Base-by-base conservation (phyloP, 176 grass and related monocot species). In the Puya raimondii region DNA sequence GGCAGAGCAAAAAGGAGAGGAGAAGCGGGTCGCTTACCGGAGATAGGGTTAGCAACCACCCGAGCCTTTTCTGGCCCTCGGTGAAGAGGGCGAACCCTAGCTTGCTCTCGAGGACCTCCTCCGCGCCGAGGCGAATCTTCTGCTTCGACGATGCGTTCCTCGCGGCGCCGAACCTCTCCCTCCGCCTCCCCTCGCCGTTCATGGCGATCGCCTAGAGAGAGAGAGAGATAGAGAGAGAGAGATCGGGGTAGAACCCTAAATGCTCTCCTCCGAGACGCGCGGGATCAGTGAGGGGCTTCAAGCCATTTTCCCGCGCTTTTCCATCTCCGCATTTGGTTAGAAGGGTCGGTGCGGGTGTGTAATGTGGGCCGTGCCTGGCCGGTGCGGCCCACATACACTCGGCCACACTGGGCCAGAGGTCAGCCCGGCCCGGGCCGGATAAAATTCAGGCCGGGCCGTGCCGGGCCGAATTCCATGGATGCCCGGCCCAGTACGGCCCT, bases 41-140 rank as follows among this genome's bases (percentile, higher is more conserved):
- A 21, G 93, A 73, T 65, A 92, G 91, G 42, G 86, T 97, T 61
- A 97, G 86, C 70, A 97, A 80, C 93, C 93, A 97, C 12, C 93
- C 93, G 48, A 97, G 89, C 68, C 86, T 81, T 72, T 79, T 85
- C 22, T 92, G 81, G 18, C 86, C 82, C 12, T 85, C 86, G 10
- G 79, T 85, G 84, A 83, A 97, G 65, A 88, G 73, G 52, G 80
- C 75, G 70, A 97, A 92, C 74, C 93, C 93, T 47, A 97, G 48
- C 33, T 88, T 85, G 80, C 88, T 82, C 74, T 97, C 93, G 27
- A 97, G 84, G 49, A 87, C 85, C 64, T 97, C 93, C 73, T 97
- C 93, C 17, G 82, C 84, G 22, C 90, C 86, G 10, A 92, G 77
- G 10, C 84, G 89, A 61, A 90, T 42, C 58, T 88, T 91, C 70